Percentiles rank a stretch among this genome's conserved stretches.
These are phyloP conservation scores for Dittrichia graveolens DNA, from an alignment of 129 eudicot species.

Conservation along the genomic window DNA sequence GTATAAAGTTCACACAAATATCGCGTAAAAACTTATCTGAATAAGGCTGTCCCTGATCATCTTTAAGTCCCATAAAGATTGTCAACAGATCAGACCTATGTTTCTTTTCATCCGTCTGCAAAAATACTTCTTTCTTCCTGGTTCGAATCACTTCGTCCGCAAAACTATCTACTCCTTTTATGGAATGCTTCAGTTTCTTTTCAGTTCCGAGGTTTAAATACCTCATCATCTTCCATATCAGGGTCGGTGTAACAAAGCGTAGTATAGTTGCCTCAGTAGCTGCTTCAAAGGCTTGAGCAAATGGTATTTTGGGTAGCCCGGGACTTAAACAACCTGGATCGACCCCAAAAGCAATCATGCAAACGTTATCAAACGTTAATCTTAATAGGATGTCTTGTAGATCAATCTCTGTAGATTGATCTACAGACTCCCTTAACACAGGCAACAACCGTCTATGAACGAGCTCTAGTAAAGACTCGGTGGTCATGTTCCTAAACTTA, in stretches of 20 bases:
- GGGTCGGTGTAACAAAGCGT: slow-evolving; percentile 84
- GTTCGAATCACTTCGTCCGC: slow-evolving; percentile 81
- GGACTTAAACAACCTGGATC: slow-evolving; percentile 91
- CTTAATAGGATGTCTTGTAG: slow-evolving; percentile 80
- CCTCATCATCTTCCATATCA: slow-evolving; percentile 82
- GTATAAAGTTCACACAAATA: slow-evolving; percentile 87
- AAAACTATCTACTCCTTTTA: slow-evolving; percentile 70
- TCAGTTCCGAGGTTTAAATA: slow-evolving; percentile 58
- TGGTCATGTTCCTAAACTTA: slow-evolving; percentile 71
- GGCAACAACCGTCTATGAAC: slow-evolving; percentile 73
- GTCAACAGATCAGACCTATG: slow-evolving; percentile 84
- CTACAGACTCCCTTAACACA: slow-evolving; percentile 59
- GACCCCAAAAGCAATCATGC: slow-evolving; percentile 97
- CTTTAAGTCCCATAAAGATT: slow-evolving; percentile 79
- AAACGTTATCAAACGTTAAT: slow-evolving; percentile 89
- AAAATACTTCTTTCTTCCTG: slow-evolving; percentile 68
- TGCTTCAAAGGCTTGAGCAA: slow-evolving; percentile 83
- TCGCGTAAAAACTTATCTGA: slow-evolving; percentile 85
- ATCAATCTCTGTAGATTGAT: slow-evolving; percentile 47
- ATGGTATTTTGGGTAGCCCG: slow-evolving; percentile 80
- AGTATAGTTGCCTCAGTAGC: slow-evolving; percentile 85
- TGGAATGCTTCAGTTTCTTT: slow-evolving; percentile 59
- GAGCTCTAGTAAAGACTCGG: slow-evolving; percentile 67
- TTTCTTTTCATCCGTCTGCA: slow-evolving; percentile 41
- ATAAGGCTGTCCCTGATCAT: slow-evolving; percentile 63